These are phyloP conservation scores for Ceriops tagal DNA, from an alignment of 345 rosid genomes.

Conservation along the genomic window DNA sequence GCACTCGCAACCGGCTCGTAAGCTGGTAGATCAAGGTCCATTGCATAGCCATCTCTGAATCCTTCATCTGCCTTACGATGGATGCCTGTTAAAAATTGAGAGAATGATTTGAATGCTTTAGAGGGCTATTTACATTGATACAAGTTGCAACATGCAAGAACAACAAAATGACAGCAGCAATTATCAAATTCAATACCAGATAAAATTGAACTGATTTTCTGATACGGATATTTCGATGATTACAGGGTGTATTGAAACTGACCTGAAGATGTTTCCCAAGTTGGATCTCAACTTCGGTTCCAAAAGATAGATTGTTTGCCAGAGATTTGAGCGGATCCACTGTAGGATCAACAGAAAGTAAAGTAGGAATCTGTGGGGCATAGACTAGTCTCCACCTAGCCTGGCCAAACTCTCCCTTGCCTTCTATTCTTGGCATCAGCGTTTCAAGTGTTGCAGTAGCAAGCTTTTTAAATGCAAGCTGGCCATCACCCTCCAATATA, in stretches of 20 bases:
- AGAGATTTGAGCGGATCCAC: constrained; percentile 87
- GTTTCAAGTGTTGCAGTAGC: constrained; percentile 93
- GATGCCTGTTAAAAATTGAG: constrained; percentile 56
- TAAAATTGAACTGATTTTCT: neutral
- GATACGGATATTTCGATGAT: neutral
- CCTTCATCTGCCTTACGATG: constrained; percentile 91
- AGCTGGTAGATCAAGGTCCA: constrained; percentile 93
- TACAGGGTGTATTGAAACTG: neutral
- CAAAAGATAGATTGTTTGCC: constrained; percentile 81
- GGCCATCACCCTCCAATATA: constrained; percentile 93
- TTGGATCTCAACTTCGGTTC: constrained; percentile 95
- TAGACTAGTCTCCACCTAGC: constrained; percentile 98
- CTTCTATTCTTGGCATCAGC: constrained; percentile 95
- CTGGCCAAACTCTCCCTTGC: constrained; percentile 92
- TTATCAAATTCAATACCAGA: neutral
- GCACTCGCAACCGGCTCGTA: constrained; percentile 81
- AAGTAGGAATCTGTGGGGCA: constrained; percentile 97
- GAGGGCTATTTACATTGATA: neutral
- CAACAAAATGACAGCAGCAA: neutral
- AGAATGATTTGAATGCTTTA: constrained; percentile 3
- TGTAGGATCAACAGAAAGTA: constrained; percentile 94
- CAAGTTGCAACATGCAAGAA: too few species aligned
- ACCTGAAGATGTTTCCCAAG: constrained; percentile 98
- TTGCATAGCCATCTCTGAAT: constrained; percentile 95
- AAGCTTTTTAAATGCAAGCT: constrained; percentile 93